These are phyloP conservation scores for Clavispora fructus DNA, from an alignment of 805 yeast genomes.

Conservation along the genomic window DNA sequence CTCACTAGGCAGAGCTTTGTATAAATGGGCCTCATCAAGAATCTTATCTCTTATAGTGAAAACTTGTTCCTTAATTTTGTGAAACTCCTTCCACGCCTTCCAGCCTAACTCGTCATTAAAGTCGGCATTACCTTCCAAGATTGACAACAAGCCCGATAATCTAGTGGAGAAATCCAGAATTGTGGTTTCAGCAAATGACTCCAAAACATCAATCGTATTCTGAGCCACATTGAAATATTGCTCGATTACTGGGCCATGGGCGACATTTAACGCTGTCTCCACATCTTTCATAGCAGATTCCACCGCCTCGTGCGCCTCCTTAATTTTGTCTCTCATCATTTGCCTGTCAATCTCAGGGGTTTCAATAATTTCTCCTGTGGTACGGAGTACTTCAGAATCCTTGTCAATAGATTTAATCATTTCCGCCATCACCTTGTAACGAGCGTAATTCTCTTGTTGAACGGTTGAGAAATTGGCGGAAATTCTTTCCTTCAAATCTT, in stretches of 20 bases:
- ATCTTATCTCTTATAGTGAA: conserved; percentile 52
- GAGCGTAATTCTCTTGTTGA: conserved; percentile 24
- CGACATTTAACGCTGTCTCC: conserved; percentile 21
- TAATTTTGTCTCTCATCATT: conserved; percentile 31
- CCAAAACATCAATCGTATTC: conserved; percentile 58
- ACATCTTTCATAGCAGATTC: conserved; percentile 18
- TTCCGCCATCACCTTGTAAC: conserved; percentile 26
- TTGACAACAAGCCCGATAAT: conserved; percentile 45
- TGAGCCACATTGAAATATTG: conserved; percentile 30
- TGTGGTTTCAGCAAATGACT: conserved; percentile 67
- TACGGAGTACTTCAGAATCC: conserved; percentile 28
- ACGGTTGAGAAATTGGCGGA: conserved; percentile 22
- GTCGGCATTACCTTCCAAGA: conserved; percentile 8
- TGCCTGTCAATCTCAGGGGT: conserved; percentile 23
- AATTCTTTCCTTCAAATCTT: conserved; percentile 19
- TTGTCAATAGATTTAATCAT: conserved; percentile 28
- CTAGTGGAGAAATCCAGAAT: conserved; percentile 60
- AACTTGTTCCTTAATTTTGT: conserved; percentile 49
- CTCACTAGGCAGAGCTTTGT: conserved; percentile 13
- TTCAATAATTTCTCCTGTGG: conserved; percentile 10
- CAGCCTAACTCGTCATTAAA: conserved; percentile 18
- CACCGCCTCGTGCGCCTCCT: conserved; percentile 19
- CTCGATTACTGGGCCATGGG: conserved; percentile 22
- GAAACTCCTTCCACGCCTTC: conserved; percentile 47
- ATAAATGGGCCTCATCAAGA: conserved; percentile 23